Base-by-base conservation (phyloP, 139 green algal species). In the Zygnema circumcarinatum region DNA sequence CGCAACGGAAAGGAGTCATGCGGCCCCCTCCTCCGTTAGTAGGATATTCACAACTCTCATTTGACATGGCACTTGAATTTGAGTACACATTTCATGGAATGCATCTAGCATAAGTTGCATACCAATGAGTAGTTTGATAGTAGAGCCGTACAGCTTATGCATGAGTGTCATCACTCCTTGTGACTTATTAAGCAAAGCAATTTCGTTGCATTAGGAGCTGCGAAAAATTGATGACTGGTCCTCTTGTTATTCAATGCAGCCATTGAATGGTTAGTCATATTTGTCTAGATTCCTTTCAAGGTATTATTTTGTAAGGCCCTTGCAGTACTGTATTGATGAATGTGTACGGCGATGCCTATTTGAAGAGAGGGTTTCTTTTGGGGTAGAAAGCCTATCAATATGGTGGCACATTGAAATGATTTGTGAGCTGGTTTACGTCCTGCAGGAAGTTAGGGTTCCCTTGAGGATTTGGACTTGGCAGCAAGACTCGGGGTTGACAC, bases 401-500 rank as follows among this genome's bases (percentile, higher is more conserved):
- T n/a, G n/a, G n/a, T n/a, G n/a, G n/a, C n/a, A n/a, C n/a, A n/a
- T n/a, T n/a, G n/a, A n/a, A n/a, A n/a, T n/a, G n/a, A n/a, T n/a
- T n/a, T n/a, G n/a, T n/a, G n/a, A n/a, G n/a, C n/a, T n/a, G n/a
- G n/a, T n/a, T n/a, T n/a, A n/a, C n/a, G n/a, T n/a, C 47, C 2
- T 83, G 32, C 67, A 81, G 81, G 56, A 87, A 31, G 67, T 81
- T 42, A 72, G 76, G 2, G 38, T 52, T 36, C 84, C 84, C 16
- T 38, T 89, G 29, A n/a, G 84, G 22, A 36, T 89, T 40, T 89
- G 84, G 84, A 89, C 79, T 35, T 68, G 69, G 40, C 84, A 56
- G 38, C 33, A 84, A 31, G 16, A 25, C 35, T 87, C 76, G n/a
- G 84, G 84, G 21, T 67, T 89, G 38, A 89, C 79, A 3, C 31